Percentiles rank a stretch among this genome's conserved stretches.
Evolutionary conservation across 73 alveolate genomes (phyloP).

Genomic region (Paraurostyla sp.): DNA sequence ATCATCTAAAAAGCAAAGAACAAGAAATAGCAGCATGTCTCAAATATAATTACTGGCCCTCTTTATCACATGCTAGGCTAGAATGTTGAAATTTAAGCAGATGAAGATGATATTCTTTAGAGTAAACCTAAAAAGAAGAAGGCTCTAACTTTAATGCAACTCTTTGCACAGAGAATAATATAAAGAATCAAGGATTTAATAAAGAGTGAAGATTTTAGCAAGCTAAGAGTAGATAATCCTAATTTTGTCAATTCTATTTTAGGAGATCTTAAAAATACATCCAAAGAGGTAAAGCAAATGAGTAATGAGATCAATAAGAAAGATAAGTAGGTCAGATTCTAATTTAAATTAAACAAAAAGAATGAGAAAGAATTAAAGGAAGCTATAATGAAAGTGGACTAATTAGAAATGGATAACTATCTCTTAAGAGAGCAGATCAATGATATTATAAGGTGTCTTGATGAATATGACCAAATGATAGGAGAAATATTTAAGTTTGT

Average conservation of each 20-base stretch:
- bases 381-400: background rate
- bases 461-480: background rate
- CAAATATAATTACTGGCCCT: background rate
- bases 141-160: background rate
- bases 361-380: background rate
- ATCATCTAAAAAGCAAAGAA: background rate
- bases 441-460: conserved; percentile 4
- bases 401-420: conserved; percentile 45
- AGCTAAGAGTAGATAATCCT: background rate
- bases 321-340: conserved; percentile 17
- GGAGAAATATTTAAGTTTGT: background rate
- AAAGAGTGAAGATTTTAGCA: background rate
- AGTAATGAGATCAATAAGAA: background rate
- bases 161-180: conserved; percentile 6
- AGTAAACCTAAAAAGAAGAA: background rate
- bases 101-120: background rate
- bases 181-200: conserved; percentile 10
- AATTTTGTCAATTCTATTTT: background rate
- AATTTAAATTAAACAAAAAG: background rate
- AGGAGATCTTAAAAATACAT: background rate
- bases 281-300: conserved; percentile 30
- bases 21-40: background rate
- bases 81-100: background rate
- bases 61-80: background rate
- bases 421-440: conserved; percentile 17